A percentile compares a stretch with the other conserved stretches of the same genome.
Conservation (phyloP, 768 basidiomycete genomes). For the Collybiopsis confluens region DNA sequence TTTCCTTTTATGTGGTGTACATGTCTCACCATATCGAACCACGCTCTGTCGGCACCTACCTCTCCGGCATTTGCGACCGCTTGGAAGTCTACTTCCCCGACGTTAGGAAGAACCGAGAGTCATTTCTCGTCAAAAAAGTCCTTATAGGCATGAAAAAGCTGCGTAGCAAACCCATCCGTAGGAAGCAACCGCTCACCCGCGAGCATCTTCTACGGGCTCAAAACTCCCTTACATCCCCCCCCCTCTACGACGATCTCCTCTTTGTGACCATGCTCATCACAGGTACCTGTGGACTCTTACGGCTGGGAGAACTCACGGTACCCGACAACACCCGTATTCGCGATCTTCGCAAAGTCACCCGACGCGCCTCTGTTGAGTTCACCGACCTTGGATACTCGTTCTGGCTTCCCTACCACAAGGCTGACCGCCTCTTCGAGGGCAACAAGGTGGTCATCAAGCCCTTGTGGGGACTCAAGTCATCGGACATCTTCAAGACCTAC, state of each 20-base stretch:
- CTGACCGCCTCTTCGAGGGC: constrained; percentile 19
- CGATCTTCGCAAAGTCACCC: constrained; percentile 13
- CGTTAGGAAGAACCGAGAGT: constrained; percentile 15
- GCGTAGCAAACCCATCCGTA: not conserved
- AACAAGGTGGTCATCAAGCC: not conserved
- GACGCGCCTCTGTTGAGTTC: constrained; percentile 11
- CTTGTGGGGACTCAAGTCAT: not conserved
- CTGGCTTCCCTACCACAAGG: constrained; percentile 21
- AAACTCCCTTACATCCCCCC: not conserved
- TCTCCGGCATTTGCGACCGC: constrained; percentile 32
- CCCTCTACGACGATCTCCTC: not conserved
- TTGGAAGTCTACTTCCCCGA: constrained; percentile 27
- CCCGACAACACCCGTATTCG: constrained; percentile 12
- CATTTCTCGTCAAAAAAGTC: constrained; percentile 20
- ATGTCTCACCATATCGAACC: constrained; percentile 34
- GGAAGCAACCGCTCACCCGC: constrained; percentile 20
- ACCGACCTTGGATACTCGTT: not conserved
- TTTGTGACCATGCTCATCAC: constrained; percentile 7
- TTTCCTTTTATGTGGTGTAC: constrained; percentile 30
- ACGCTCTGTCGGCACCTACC: constrained; percentile 27
- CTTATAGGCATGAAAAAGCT: constrained; percentile 19
- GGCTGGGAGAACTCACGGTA: constrained; percentile 24
- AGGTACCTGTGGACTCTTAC: constrained; percentile 19
- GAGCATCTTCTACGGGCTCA: not conserved
- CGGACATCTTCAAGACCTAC: too few relatives aligned